Evolutionary conservation across 768 basidiomycete genomes (phyloP).

Genomic region (Hebeloma cylindrosporum): DNA sequence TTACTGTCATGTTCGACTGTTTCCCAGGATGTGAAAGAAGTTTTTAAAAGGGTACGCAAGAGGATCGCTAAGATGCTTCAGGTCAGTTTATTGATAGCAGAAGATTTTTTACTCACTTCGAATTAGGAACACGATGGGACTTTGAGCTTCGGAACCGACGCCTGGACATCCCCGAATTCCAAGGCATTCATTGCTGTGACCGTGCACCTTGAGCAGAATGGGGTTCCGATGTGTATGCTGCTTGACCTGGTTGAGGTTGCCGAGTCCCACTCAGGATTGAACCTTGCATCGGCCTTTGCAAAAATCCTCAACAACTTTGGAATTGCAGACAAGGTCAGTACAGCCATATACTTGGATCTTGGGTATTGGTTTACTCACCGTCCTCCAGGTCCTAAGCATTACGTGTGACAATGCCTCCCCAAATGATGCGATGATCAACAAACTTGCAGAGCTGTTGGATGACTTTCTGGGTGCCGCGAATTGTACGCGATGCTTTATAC

Average conservation of each 20-base stretch:
- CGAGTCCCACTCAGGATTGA: slow-evolving; percentile 30
- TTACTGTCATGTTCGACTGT: slow-evolving; percentile 9
- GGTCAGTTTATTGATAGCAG: too few species aligned
- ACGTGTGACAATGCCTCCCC: slow-evolving; percentile 31
- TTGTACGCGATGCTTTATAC: slow-evolving; percentile 34
- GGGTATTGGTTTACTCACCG: background rate
- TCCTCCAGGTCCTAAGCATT: background rate
- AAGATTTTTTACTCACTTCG: too few species aligned
- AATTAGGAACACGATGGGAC: too few species aligned
- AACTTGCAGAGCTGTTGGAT: slow-evolving; percentile 21
- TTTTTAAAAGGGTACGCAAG: slow-evolving; percentile 1
- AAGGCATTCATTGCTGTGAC: too few species aligned
- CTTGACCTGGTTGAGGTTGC: slow-evolving; percentile 40
- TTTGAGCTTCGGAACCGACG: too few species aligned
- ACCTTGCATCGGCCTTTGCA: slow-evolving; percentile 33
- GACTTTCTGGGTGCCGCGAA: slow-evolving; percentile 21
- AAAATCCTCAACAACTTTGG: slow-evolving; percentile 33
- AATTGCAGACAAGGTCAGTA: slow-evolving; percentile 33
- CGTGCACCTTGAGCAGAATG: too few species aligned
- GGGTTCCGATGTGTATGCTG: too few species aligned
- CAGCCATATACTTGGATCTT: slow-evolving; percentile 1
- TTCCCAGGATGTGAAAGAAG: background rate
- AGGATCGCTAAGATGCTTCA: slow-evolving; percentile 2
- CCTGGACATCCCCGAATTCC: too few species aligned
- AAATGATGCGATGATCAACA: slow-evolving; percentile 31